Conservation (phyloP, 352 stramenopile species). For the Phytophthora colocasiae region DNA sequence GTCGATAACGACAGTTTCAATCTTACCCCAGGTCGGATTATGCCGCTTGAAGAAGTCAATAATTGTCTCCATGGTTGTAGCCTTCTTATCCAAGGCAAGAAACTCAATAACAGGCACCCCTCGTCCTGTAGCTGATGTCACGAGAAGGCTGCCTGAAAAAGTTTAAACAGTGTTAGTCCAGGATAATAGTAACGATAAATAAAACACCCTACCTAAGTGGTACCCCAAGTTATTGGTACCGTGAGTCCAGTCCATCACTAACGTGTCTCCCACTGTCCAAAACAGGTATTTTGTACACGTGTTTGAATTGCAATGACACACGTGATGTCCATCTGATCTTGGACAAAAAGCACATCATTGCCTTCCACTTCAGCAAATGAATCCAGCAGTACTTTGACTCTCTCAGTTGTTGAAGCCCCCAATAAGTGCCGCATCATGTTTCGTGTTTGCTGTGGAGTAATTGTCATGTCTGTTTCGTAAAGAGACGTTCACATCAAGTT, state of each 20-base stretch:
- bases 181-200: too few species aligned
- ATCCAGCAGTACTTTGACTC: too few species aligned
- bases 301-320: slow-evolving; percentile 1
- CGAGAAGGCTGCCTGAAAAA: slow-evolving; percentile 18
- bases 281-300: neutral
- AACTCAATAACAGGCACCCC: slow-evolving; percentile 30
- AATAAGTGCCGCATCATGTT: slow-evolving; percentile 12
- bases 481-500: neutral
- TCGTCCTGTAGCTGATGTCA: slow-evolving; percentile 24
- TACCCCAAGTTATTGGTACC: neutral
- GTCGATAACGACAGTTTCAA: slow-evolving; percentile 18
- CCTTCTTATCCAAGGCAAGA: slow-evolving; percentile 27
- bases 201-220: slow-evolving; percentile 7
- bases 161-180: too few species aligned
- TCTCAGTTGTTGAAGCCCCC: neutral
- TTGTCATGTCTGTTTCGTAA: slow-evolving; percentile 5
- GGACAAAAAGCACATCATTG: slow-evolving; percentile 1
- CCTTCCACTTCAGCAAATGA: slow-evolving; percentile 6
- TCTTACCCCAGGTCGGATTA: neutral
- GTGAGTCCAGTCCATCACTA: slow-evolving; percentile 5
- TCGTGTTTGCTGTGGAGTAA: slow-evolving; percentile 14
- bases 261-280: neutral
- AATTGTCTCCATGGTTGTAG: slow-evolving; percentile 16
- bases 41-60: slow-evolving; percentile 4
- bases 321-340: neutral